Evolutionary conservation across 2,329 filamentous ascomycete genomes (phyloP), one percentile per base, ranked within the genome.

Genomic region (Periconia sp.): DNA sequence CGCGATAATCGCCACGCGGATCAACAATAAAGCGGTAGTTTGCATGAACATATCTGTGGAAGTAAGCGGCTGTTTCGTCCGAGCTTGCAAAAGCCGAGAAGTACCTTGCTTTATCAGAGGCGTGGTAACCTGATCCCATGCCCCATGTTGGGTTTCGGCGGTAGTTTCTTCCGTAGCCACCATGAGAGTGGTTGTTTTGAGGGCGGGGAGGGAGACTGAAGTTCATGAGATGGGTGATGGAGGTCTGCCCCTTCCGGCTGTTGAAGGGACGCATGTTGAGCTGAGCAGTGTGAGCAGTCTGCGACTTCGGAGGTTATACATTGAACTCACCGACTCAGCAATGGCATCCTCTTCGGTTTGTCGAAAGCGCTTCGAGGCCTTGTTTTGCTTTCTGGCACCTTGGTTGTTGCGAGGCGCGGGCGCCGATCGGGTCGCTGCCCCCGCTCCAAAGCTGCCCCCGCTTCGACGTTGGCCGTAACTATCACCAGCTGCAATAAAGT

Each of bases 1-100:
- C 83, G 55, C 85, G 82, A 71, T 97, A 99, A 66, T 88, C 85
- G 53, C 86, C 88, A 52, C 85, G 82, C 3, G 94, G 93, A 55
- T 91, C 87, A 48, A 99, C 92, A 54, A 99, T 89, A 72, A 99
- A 99, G 52, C 94, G 89, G 71, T 99, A 99, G 74, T 99, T 99
- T 60, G 94, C 92, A 73, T 99, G 92, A 15, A 99, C 87, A 62
- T 91, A 92, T 79, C 88, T 89, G 37, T 1, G 11, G 17, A 9
- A 10, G 15, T 11, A n/a, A 43, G 11, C 9, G 18, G n/a, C 11
- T 11, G 17, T 5, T 37, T 20, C 50, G 18, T 19, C n/a, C n/a
- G 14, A 27, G 18, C 43, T 20, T 18, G 20, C 14, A 37, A 37
- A 31, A 27, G 33, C 41, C 14, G 15, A 23, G 18, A 58, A 62